Evolutionary conservation across 805 yeast species (phyloP), one percentile per base, ranked within the genome.

Genomic region (Zygosaccharomyces lentus): DNA sequence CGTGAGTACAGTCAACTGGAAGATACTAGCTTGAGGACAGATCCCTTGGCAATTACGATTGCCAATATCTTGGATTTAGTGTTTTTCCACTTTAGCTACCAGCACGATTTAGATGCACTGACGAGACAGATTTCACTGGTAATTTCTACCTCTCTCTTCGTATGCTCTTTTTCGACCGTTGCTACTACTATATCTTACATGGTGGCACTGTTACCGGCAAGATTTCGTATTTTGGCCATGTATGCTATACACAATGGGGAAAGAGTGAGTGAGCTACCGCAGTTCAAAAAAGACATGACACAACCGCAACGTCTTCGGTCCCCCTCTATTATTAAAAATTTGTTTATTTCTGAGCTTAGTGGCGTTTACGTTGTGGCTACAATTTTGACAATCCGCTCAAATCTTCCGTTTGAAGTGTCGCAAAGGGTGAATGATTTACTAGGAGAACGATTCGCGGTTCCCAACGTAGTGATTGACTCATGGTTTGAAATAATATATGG

Each of bases 121-220:
- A 56, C 66, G 4, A 70, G 62, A 43, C 72, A 67, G 42, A 54
- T 70, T 12, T 69, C 73, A 37, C 72, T 83, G 47, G 51, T 78
- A 2, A 57, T 83, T 12, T 78, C 87, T 1, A 78, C 82, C 9
- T 71, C 75, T 12, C 67, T 84, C 43, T 83, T 84, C 54, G 56
- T 77, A 0, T 74, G 84, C 47, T 80, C 87, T 1, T 73, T 84
- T 54, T 80, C 84, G 21, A 82, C 82, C 45, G 89, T 84, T 1
- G 61, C 74, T 39, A 66, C 74, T 34, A 82, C 90, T 0, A 74
- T 83, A 47, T 73, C 77, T 34, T 81, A 82, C 27, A 63, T 82
- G 12, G 58, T 68, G 31, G 64, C 66, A 10, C 55, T 71, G 32
- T 42, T 70, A 6, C 75, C 75, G 2, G 49, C 64, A 7, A 62